Evolutionary conservation across 129 eudicot genomes (phyloP).

Genomic region (Lactuca sativa): DNA sequence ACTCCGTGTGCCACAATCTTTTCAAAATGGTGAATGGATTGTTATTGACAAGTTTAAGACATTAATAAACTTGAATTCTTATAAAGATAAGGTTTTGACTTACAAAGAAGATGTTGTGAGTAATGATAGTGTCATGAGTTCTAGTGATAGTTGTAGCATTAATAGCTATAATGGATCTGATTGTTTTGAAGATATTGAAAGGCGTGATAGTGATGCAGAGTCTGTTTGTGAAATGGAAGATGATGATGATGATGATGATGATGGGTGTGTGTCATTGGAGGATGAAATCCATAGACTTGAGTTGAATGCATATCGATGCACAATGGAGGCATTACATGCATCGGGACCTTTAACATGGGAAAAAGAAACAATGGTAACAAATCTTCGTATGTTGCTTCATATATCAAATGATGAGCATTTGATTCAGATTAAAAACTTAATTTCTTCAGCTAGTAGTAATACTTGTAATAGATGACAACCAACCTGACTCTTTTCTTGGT

Average conservation of each 20-base stretch:
- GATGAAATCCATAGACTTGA: conserved; percentile 66
- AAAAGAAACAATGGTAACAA: conserved; percentile 64
- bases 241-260: conserved; percentile 6
- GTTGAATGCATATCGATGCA: conserved; percentile 74
- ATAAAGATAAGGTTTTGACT: conserved; percentile 16
- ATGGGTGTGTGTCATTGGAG: conserved; percentile 30
- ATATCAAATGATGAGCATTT: conserved; percentile 86
- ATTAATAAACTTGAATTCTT: too few relatives aligned
- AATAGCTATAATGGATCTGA: conserved; percentile 33
- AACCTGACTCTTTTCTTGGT: conserved; percentile 12
- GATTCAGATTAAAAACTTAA: conserved; percentile 58
- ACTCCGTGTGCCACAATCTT: conserved; percentile 51
- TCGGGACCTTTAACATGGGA: conserved; percentile 89
- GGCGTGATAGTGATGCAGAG: conserved; percentile 69
- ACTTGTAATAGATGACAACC: conserved; percentile 35
- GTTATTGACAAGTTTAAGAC: background rate
- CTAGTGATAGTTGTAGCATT: conserved; percentile 68
- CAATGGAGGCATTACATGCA: conserved; percentile 72
- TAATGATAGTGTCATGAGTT: conserved; percentile 39
- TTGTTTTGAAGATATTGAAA: conserved; percentile 41
- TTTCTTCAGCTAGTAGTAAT: conserved; percentile 41
- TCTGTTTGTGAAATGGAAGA: conserved; percentile 40
- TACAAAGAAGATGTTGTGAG: too few relatives aligned
- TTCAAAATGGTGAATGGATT: conserved; percentile 12
- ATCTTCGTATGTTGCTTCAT: conserved; percentile 71